Evolutionary conservation across 768 basidiomycete genomes (phyloP).

Genomic region (Termitomyces sp.): DNA sequence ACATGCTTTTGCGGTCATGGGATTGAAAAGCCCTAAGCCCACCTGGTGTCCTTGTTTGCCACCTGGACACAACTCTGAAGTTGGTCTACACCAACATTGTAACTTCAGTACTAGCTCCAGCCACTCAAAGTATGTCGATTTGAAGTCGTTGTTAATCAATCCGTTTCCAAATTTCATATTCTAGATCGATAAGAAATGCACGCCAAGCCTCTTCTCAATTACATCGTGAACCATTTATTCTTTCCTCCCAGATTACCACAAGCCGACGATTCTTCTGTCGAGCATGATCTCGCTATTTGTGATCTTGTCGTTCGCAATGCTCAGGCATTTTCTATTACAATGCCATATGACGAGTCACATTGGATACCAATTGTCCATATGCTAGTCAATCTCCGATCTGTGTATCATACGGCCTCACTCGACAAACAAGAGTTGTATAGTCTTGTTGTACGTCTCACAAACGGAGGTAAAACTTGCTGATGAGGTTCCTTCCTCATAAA

Average conservation of each 20-base stretch:
- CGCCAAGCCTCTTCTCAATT: conserved; percentile 13
- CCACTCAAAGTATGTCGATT: background rate
- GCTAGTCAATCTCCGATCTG: conserved; percentile 17
- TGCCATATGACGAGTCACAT: conserved; percentile 6
- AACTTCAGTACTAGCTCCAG: too few species aligned
- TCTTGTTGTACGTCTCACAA: conserved; percentile 15
- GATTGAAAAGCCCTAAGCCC: background rate
- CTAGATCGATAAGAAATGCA: background rate
- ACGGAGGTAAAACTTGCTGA: conserved; percentile 12
- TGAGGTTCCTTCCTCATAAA: background rate
- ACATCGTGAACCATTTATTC: conserved; percentile 37
- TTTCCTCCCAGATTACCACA: conserved; percentile 35
- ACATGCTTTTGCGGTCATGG: too few species aligned
- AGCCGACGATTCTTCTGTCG: conserved; percentile 21
- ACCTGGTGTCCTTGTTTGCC: too few species aligned
- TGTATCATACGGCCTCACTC: conserved; percentile 3
- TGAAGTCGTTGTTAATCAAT: background rate
- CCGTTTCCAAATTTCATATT: background rate
- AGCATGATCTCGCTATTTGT: conserved; percentile 22
- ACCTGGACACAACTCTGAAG: background rate
- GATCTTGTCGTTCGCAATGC: conserved; percentile 14
- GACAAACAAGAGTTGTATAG: conserved; percentile 3
- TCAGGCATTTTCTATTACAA: conserved; percentile 9
- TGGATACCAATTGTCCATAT: conserved; percentile 29
- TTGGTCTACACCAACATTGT: background rate